These are phyloP conservation scores for Diplodia mutila DNA, from an alignment of 2,329 filamentous ascomycete species.

Conservation along the genomic window DNA sequence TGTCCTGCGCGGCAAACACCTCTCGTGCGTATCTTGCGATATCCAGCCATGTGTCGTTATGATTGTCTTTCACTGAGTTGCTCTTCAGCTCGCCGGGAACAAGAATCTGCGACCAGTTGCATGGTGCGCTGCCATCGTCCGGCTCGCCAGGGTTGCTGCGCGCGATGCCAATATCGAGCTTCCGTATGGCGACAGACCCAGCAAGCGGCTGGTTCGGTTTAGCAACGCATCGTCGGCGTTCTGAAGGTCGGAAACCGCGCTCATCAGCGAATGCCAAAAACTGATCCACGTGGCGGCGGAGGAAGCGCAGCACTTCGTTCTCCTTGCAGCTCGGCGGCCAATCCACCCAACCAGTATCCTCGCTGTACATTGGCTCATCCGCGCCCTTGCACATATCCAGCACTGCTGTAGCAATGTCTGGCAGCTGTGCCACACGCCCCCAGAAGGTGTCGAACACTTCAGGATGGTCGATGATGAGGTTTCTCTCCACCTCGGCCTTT, in stretches of 20 bases:
- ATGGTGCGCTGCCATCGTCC: constrained; percentile 27
- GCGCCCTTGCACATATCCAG: constrained; percentile 32
- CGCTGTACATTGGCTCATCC: constrained; percentile 24
- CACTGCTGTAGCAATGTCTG: constrained; percentile 16
- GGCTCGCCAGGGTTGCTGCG: background rate
- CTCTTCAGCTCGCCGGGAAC: constrained; percentile 53
- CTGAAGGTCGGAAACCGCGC: constrained; percentile 7
- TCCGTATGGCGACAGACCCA: constrained; percentile 25
- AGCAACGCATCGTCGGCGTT: constrained; percentile 11
- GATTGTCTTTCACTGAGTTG: constrained; percentile 47
- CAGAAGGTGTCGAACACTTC: constrained; percentile 33
- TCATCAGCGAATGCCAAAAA: constrained; percentile 8
- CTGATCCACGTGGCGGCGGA: constrained; percentile 12
- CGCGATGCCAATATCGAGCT: constrained; percentile 35
- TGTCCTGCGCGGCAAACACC: constrained; percentile 39
- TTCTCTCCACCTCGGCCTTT: constrained; percentile 25
- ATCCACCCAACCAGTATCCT: constrained; percentile 34
- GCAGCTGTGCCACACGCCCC: background rate
- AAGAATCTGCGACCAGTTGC: constrained; percentile 49
- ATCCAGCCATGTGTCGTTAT: constrained; percentile 40
- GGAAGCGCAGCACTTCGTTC: constrained; percentile 32
- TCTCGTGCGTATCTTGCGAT: constrained; percentile 51
- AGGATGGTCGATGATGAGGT: constrained; percentile 30
- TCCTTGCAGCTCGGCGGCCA: constrained; percentile 36
- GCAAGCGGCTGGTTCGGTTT: background rate